Conservation (phyloP, 768 basidiomycete species). For the Russula ochroleuca region DNA sequence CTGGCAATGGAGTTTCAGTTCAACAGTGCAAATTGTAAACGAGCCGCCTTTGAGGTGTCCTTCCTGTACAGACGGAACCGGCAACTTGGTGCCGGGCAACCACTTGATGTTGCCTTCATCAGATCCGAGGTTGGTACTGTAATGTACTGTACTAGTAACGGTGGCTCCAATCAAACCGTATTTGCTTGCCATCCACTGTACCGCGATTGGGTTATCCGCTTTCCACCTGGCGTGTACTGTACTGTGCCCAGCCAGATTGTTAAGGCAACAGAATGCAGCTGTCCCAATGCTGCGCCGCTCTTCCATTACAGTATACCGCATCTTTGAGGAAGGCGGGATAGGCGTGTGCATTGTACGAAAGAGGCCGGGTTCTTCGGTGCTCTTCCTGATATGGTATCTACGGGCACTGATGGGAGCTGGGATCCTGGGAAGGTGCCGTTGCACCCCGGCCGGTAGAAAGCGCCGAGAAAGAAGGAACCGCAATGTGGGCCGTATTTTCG, state of each 20-base stretch:
- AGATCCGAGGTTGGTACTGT: too few species aligned
- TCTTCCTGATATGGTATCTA: neutral
- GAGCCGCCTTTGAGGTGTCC: neutral
- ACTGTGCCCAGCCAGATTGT: neutral
- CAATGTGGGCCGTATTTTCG: neutral
- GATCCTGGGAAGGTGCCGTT: neutral
- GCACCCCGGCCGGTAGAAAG: neutral
- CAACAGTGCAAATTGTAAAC: neutral
- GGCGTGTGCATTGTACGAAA: neutral
- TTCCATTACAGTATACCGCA: neutral
- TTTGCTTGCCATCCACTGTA: neutral
- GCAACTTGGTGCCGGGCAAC: neutral
- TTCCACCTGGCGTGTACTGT: neutral
- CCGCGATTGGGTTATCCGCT: neutral
- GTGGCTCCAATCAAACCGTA: neutral
- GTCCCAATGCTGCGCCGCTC: neutral
- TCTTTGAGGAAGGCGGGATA: neutral
- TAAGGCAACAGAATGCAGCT: neutral
- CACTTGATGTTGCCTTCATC: neutral
- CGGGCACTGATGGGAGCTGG: neutral
- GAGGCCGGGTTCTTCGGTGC: neutral
- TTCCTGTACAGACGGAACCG: neutral
- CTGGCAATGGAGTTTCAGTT: neutral
- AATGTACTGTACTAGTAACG: too few species aligned
- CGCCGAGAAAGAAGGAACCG: neutral